These are phyloP conservation scores for Deuterostichococcus epilithicus DNA, from an alignment of 139 green algal species.

Conservation along the genomic window DNA sequence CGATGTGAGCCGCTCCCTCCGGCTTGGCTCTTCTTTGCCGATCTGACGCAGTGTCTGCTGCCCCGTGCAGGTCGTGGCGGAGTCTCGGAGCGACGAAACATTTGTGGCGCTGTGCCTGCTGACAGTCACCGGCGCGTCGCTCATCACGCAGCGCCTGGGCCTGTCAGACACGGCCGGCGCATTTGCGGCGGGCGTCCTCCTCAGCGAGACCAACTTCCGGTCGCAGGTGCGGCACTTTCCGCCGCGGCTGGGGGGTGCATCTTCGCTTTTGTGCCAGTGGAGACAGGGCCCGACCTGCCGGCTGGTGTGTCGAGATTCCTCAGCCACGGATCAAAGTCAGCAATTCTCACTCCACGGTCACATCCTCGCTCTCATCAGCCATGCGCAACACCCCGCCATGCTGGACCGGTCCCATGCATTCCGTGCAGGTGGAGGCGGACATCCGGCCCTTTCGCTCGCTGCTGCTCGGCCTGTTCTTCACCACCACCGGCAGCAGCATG, in stretches of 20 bases:
- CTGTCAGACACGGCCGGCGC: conserved; percentile 90
- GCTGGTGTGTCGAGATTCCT: no score
- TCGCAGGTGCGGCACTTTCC: conserved; percentile 71
- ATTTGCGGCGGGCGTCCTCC: conserved; percentile 85
- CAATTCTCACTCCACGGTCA: no score
- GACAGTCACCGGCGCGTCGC: conserved; percentile 78
- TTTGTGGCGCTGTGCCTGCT: conserved; percentile 94
- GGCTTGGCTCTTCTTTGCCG: not conserved
- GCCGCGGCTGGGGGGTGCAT: no score
- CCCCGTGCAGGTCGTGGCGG: conserved; percentile 62
- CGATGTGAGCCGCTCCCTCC: not conserved
- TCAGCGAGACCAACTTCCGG: conserved; percentile 83
- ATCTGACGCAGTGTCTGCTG: no score
- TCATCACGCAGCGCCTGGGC: conserved; percentile 80
- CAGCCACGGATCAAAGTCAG: no score
- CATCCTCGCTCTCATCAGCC: no score
- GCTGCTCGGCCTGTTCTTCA: conserved; percentile 92
- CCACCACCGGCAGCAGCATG: conserved; percentile 69
- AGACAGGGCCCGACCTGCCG: no score
- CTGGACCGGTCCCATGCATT: no score
- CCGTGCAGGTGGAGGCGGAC: conserved; percentile 78
- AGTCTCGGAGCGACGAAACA: conserved; percentile 72
- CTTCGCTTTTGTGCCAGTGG: no score
- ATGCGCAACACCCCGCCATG: no score
- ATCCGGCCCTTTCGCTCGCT: conserved; percentile 88